Base-by-base conservation (phyloP, 179 eudicot genomes). In the Vitellaria paradoxa region DNA sequence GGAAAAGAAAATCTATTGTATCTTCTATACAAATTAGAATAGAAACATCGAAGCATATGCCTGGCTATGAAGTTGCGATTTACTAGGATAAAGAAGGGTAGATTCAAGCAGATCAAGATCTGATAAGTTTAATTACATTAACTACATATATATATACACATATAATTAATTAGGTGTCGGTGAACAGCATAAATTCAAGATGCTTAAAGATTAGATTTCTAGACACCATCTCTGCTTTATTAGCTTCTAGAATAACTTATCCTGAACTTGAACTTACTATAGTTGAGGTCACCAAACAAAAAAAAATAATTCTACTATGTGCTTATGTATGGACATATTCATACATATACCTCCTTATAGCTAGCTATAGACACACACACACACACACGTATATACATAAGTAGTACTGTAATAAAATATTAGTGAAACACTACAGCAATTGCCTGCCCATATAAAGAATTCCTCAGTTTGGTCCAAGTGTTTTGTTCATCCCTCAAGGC, bases 21-120 rank as follows among this genome's bases (percentile, higher is more conserved):
- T 57, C 42, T 71, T 53, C 47, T 8, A 42, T 14, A 8, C 11
- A 30, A 12, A n/a, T n/a, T n/a, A n/a, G 42, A 49, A 12, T 21
- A 67, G 26, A 23, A 59, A 59, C 17, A 15, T 12, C 5, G 6
- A 71, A 59, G 83, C 17, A 71, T 81, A 81, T 76, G 77, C 75
- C 59, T n/a, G n/a, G n/a, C 73, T 76, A 56, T 53, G 37, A 65
- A 81, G 76, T 46, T 76, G 45, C 45, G 65, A 71, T 72, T 68
- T 53, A 12, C 73, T 71, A 81, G 80, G 30, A 18, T 40, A 52
- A 68, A 56, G 65, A 70, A 65, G 67, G 69, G 74, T 76, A 72
- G 70, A 81, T 80, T 80, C 50, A 76, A 73, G 56, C 65, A 65
- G 80, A 81, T 81, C 61, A 76, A 65, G 55, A 59, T 74, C 72